Conservation (phyloP, 768 basidiomycete species). For the Suillus fuscotomentosus region DNA sequence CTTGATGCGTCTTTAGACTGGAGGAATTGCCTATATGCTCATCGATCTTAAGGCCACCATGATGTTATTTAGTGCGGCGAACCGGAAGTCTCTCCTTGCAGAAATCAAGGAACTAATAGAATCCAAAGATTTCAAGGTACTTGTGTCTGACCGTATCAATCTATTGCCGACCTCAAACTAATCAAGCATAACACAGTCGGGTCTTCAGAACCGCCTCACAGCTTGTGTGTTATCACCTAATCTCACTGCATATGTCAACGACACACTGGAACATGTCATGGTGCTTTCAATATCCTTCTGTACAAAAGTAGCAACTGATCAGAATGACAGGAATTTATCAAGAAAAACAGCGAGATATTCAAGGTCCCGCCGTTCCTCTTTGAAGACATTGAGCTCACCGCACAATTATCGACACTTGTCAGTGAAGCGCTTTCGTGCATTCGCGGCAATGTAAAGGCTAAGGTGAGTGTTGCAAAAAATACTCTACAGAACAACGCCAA, state of each 20-base stretch:
- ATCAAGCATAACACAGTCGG: neutral
- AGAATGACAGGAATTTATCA: conserved; percentile 1
- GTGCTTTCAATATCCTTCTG: neutral
- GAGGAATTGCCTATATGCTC: neutral
- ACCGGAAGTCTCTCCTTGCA: neutral
- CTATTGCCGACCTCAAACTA: neutral
- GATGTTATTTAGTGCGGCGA: neutral
- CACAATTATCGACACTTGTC: neutral
- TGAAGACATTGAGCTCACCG: conserved; percentile 2
- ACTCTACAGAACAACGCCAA: neutral
- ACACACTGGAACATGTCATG: conserved; percentile 4
- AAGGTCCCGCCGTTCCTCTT: neutral
- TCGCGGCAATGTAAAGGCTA: neutral
- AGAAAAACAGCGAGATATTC: conserved; percentile 2
- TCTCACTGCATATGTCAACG: conserved; percentile 4
- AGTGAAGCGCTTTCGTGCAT: neutral
- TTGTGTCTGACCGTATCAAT: neutral
- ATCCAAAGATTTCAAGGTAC: neutral
- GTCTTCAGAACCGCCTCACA: neutral
- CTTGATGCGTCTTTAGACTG: neutral
- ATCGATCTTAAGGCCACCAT: neutral
- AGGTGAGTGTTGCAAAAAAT: neutral
- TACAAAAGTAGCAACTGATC: neutral
- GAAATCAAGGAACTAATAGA: neutral
- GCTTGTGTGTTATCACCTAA: conserved; percentile 6